Percentiles rank a stretch among this genome's conserved stretches.
Conservation (phyloP, 352 stramenopile species). For the Pythium vanterpoolii region DNA sequence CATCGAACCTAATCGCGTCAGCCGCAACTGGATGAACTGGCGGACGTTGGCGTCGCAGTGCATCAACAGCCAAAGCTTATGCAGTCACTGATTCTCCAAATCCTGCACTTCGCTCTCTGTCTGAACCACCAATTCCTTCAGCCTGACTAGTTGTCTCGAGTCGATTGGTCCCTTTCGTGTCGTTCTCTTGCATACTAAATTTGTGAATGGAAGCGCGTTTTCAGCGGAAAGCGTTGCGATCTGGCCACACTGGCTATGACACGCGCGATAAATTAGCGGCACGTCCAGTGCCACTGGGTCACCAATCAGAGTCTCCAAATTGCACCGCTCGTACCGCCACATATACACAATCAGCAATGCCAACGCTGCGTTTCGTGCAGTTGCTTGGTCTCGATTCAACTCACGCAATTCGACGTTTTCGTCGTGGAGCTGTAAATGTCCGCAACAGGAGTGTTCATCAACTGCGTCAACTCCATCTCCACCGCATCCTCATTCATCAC, state of each 20-base stretch:
- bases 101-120: not conserved
- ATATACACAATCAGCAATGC: slow-evolving; percentile 1
- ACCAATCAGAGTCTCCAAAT: not conserved
- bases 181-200: no score
- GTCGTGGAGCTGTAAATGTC: not conserved
- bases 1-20: no score
- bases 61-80: not conserved
- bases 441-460: not conserved
- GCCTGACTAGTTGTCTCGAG: not conserved
- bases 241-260: not conserved
- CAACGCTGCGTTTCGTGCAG: not conserved
- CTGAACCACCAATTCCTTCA: not conserved
- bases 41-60: not conserved
- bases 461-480: not conserved
- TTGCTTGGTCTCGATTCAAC: not conserved
- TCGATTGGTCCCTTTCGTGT: not conserved
- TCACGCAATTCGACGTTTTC: not conserved
- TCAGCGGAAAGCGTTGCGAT: not conserved
- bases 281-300: not conserved
- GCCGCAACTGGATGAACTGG: no score
- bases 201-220: not conserved
- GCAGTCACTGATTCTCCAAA: not conserved
- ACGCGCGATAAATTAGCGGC: not conserved
- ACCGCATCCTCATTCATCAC: slow-evolving; percentile 34
- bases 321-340: not conserved